A percentile compares a stretch with the other conserved stretches of the same genome.
phyloP scores from a whole-genome alignment of 169 alveolate genomes.

The Amoebophrya sp. region DNA sequence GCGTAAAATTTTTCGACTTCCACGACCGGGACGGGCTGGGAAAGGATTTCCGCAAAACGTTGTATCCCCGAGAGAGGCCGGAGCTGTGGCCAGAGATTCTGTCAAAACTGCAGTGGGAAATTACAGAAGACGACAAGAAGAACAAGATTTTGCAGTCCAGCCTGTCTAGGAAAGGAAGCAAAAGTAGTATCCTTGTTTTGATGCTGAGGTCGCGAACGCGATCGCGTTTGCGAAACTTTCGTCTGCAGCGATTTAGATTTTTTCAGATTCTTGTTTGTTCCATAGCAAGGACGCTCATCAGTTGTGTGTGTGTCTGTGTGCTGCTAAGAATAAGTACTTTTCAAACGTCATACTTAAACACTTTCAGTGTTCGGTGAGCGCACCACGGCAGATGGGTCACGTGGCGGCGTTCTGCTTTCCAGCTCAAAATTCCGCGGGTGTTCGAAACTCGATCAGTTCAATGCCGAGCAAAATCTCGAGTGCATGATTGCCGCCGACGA shows the following conservation, averaged over 20 bases:
- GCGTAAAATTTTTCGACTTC: conserved; percentile 37
- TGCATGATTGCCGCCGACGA: conserved; percentile 45
- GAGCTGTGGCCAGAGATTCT: conserved; percentile 42
- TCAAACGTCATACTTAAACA: no score
- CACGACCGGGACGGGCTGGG: conserved; percentile 40
- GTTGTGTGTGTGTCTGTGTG: no score
- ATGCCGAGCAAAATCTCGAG: conserved; percentile 42
- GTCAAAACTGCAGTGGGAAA: conserved; percentile 42
- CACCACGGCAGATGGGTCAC: conserved; percentile 38
- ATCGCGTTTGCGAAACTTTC: no score
- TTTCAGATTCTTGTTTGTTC: no score
- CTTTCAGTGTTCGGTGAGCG: not conserved
- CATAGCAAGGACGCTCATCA: no score
- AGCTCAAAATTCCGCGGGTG: conserved; percentile 32
- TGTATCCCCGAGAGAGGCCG: conserved; percentile 42
- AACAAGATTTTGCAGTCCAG: not conserved
- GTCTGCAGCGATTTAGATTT: no score
- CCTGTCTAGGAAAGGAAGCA: not conserved
- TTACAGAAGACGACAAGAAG: conserved; percentile 25
- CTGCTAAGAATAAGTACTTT: no score
- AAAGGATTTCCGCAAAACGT: conserved; percentile 37
- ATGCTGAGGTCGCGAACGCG: not conserved
- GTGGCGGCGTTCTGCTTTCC: conserved; percentile 36
- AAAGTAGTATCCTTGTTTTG: not conserved
- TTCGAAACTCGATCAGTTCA: conserved; percentile 45